These are phyloP conservation scores for Allomyces macrogynus DNA, from an alignment of 192 early-diverging fungal genomes.

Conservation along the genomic window DNA sequence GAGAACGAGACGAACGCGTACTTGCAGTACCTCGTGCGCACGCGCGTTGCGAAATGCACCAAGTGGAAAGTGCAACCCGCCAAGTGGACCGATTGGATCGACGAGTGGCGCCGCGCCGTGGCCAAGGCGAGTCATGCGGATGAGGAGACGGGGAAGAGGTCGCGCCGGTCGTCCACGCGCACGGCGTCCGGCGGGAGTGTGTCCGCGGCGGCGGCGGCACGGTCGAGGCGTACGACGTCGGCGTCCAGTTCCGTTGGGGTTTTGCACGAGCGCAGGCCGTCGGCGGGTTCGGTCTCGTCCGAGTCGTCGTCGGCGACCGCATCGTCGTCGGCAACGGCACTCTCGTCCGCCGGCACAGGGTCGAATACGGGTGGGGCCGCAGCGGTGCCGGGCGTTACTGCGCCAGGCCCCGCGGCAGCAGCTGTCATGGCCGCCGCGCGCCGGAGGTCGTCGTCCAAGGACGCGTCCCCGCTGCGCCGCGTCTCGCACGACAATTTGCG, in stretches of 20 bases:
- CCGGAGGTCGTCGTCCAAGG: not conserved
- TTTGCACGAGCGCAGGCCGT: too few relatives aligned
- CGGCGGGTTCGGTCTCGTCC: not conserved
- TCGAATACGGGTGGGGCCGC: not conserved
- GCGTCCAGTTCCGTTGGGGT: too few relatives aligned
- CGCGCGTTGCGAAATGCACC: not conserved
- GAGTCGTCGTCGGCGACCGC: not conserved
- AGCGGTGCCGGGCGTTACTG: not conserved
- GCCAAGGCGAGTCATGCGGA: not conserved
- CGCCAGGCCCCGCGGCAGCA: not conserved
- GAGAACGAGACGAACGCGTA: not conserved
- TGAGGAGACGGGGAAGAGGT: not conserved
- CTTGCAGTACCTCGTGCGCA: not conserved
- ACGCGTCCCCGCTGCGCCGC: not conserved
- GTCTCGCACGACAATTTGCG: not conserved
- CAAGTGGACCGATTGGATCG: not conserved
- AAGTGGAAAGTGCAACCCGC: not conserved
- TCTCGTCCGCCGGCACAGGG: not conserved
- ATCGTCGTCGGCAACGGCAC: not conserved
- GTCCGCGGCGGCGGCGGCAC: too few relatives aligned
- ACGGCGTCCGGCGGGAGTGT: too few relatives aligned
- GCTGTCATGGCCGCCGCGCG: not conserved
- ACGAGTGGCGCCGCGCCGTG: not conserved
- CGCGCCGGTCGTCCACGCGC: too few relatives aligned
- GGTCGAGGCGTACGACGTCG: too few relatives aligned